Base-by-base conservation (phyloP, 1,284 basidiomycete genomes). In the Quambalaria eucalypti region DNA sequence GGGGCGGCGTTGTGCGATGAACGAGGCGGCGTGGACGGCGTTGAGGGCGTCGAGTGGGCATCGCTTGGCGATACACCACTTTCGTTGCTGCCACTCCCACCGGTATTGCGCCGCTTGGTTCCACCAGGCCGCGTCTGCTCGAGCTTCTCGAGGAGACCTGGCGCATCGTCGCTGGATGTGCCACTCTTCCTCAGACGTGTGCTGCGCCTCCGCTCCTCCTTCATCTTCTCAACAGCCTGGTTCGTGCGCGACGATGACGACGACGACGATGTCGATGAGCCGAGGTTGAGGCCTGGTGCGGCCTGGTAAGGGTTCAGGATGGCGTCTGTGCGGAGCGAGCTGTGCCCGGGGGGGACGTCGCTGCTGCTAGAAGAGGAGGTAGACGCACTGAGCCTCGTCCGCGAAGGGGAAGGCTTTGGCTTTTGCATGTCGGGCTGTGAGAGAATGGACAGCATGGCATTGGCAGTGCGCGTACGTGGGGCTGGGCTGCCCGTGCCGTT, bases 201-300 rank as follows among this genome's bases (percentile, higher is more conserved):
- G 47, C 52, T 48, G 47, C 47, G 48, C 48, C 46, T 52, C 44
- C 33, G 19, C 47, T 46, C 42, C 16, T 46, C 42, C 42, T 46
- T 46, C 42, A 46, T 46, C 42, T 46, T 46, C 12, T 21, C 42
- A 12, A 46, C 42, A 19, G 42, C 42, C 42, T 46, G 16, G 19
- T 14, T 14, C 21, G 42, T 46, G 21, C 42, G 42, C 16, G 16
- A 19, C 6, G 12, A 14, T 39, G 36, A 39, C 21, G 25, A 12
- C 6, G 42, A 26, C 42, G 42, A 7, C 7, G n/a, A 5, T 12
- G 21, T 12, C 12, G 21, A 2, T 9, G n/a, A 26, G 25, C 21
- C 42, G 25, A 46, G 5, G 19, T 46, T 19, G 19, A 46, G 42
- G 14, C 25, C 25, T 7, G 42, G 25, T 7, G 42, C n/a, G 14